Evolutionary conservation across 2,329 filamentous ascomycete species (phyloP), one percentile per base, ranked within the genome.

Genomic region (Cladophialophora carrionii): DNA sequence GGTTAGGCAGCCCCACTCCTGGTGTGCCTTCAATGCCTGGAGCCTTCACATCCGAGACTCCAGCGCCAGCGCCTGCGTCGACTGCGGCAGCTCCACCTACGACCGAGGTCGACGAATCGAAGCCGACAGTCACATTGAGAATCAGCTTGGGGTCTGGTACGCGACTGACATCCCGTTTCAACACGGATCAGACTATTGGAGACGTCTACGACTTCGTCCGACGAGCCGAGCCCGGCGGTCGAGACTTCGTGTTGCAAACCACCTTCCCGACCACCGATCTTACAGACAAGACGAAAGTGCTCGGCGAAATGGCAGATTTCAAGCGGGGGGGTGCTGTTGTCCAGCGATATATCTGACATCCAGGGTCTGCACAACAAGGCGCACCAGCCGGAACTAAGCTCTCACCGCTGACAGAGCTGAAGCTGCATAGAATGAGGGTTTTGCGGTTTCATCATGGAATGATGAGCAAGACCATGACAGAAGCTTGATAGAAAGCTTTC

Each of bases 241-340:
- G 87, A 37, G 70, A 79, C 3, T 89, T 84, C 77, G 84, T 83
- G 3, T 76, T 89, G 65, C 87, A 88, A 83, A 88, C 86, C 4
- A 88, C 86, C 0, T 88, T 89, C 73, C 87, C 87, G 0, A 87
- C 81, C 63, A 87, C 84, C 70, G 86, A 88, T 72, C 76, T 88
- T 46, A 82, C 76, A 17, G 86, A 89, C 71, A 84, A 84, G 75
- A 72, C 74, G 4, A 73, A 75, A 26, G 74, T 74, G 8, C 74
- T 83, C 29, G 80, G 78, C 2, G 81, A 83, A 20, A 71, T 83
- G 56, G 70, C 80, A 4, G 81, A 83, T 51, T 82, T 82, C 71
- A 82, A 82, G 72, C 76, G 81, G 26, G 81, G 81, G 57, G 81
- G 81, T 31, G 80, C 82, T 24, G 77, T 83, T 43, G 79, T 83